Conservation (phyloP, 306 rosid species). For the Hippophae rhamnoides region DNA sequence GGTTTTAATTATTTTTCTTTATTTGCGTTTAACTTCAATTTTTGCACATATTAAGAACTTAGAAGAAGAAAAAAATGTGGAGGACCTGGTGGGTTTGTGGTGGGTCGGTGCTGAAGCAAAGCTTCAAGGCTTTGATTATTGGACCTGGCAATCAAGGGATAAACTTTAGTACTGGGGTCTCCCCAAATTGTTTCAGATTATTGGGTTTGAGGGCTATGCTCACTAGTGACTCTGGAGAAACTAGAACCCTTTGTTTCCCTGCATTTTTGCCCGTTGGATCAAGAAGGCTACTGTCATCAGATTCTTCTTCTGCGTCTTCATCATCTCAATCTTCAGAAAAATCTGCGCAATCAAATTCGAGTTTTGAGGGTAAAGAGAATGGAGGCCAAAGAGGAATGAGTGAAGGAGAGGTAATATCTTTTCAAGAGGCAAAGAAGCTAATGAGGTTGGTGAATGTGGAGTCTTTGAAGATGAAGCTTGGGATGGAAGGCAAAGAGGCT, state of each 20-base stretch:
- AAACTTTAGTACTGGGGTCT: background rate
- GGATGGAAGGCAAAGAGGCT: constrained; percentile 61
- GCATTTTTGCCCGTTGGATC: constrained; percentile 6
- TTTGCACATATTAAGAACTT: too few species aligned
- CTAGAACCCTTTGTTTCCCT: background rate
- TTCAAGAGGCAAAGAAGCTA: constrained; percentile 69
- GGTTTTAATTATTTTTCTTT: too few species aligned
- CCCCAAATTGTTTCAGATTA: background rate
- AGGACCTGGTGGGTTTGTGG: constrained; percentile 11
- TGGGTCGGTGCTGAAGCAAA: background rate
- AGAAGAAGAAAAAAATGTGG: constrained; percentile 8
- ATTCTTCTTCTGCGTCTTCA: background rate
- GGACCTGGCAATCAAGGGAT: background rate
- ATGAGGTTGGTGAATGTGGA: constrained; percentile 91
- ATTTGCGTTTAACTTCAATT: too few species aligned
- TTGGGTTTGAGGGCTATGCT: background rate
- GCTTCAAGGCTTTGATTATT: background rate
- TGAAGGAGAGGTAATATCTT: constrained; percentile 35
- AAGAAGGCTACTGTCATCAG: background rate
- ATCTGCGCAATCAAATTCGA: background rate
- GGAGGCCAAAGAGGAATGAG: constrained; percentile 6
- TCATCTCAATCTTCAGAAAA: background rate
- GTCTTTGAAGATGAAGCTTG: constrained; percentile 57
- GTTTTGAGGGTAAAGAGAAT: background rate
- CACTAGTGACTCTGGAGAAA: background rate